Evolutionary conservation across 441 rosid genomes (phyloP), one percentile per base, ranked within the genome.

Genomic region (Populus tomentosa): DNA sequence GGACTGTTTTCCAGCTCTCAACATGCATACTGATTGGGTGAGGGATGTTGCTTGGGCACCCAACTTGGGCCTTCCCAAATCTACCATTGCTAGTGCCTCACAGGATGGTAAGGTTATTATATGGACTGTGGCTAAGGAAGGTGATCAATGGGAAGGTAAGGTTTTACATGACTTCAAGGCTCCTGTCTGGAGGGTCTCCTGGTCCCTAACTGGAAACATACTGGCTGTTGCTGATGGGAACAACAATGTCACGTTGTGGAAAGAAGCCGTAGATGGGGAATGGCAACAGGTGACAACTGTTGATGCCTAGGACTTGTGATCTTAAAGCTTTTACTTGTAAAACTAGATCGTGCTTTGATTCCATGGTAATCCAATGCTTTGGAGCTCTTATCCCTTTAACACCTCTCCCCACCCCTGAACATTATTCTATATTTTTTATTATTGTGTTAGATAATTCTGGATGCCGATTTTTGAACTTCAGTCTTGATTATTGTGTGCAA

Each of bases 1-100:
- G 94, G 97, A 89, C 77, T 90, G 94, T 78, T 91, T 87, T 63
- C 92, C 97, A 0, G 93, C 90, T 23, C 92, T 90, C 70, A 86
- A 88, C 33, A 88, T 75, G 86, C 94, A 91, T 80, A 82, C 83
- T 32, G 94, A 91, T 28, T 89, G 94, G 94, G 94, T 89, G 26
- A 87, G 94, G 77, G 90, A 90, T 40, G 96, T 91, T 67, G 94
- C 92, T 35, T 90, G 96, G 96, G 94, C 94, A 33, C 95, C 95
- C 18, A 91, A 91, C 87, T 80, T 89, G 89, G 95, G 93, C 20
- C 91, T 92, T 73, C 93, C 93, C 35, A 90, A 92, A 83, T 90
- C 94, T 1, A 89, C 92, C 32, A 88, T 90, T 56, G 94, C 93
- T 8, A 90, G 94, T 77, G 87, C 90, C 0, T 91, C 93, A 3